phyloP scores from a whole-genome alignment of 1,284 basidiomycete genomes.

The Ceratobasidium sp. region DNA sequence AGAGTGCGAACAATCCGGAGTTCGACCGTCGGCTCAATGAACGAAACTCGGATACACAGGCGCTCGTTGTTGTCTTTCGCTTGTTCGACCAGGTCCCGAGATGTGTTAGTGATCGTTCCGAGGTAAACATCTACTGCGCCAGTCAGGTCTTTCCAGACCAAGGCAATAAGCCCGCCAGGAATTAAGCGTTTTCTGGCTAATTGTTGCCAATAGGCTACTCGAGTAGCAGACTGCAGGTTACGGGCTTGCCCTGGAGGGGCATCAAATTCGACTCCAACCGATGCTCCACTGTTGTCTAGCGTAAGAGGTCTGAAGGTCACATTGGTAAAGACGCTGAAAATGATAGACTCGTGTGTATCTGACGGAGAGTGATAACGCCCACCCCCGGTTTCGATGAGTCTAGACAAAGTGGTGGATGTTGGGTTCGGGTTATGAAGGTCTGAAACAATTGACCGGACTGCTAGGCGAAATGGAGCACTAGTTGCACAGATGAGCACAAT shows the following conservation, averaged over 20 bases:
- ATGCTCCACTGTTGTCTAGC: conserved; percentile 64
- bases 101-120: conserved; percentile 63
- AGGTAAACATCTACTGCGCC: conserved; percentile 60
- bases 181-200: conserved; percentile 67
- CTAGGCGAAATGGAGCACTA: conserved; percentile 65
- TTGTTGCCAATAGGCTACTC: conserved; percentile 68
- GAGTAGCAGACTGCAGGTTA: neutral
- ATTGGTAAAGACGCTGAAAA: conserved; percentile 71
- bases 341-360: conserved; percentile 62
- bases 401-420: conserved; percentile 48
- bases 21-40: conserved; percentile 67
- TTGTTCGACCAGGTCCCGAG: conserved; percentile 61
- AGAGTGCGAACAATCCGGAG: conserved; percentile 62
- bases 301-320: conserved; percentile 61
- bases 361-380: conserved; percentile 53
- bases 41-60: conserved; percentile 63
- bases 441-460: conserved; percentile 62
- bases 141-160: conserved; percentile 59
- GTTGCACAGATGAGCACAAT: conserved; percentile 50
- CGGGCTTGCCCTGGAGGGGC: conserved; percentile 64
- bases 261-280: conserved; percentile 62
- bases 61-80: conserved; percentile 54
- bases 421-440: conserved; percentile 58
- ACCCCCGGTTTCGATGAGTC: conserved; percentile 49
- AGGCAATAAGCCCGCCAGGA: conserved; percentile 69